These are phyloP conservation scores for Tilletiaria anomala DNA, from an alignment of 1,284 basidiomycete species.

Conservation along the genomic window DNA sequence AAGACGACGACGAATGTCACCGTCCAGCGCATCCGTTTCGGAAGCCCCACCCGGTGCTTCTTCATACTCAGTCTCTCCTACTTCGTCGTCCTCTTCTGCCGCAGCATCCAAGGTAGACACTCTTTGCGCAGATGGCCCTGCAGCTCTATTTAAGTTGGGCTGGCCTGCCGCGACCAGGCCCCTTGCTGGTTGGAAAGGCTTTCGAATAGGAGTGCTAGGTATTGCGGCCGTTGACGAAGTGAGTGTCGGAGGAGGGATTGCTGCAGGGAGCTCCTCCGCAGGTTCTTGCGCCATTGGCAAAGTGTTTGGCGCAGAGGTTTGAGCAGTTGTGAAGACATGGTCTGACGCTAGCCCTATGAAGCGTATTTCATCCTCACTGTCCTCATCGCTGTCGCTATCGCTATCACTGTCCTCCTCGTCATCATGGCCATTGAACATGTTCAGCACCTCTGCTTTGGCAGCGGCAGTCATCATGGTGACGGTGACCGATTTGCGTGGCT, in stretches of 20 bases:
- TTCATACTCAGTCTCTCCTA: not conserved
- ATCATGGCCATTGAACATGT: slow-evolving; percentile 34
- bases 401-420: slow-evolving; percentile 6
- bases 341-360: too few species aligned
- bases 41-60: not conserved
- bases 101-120: too few species aligned
- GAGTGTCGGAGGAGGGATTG: too few species aligned
- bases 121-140: too few species aligned
- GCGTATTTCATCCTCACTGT: slow-evolving; percentile 13
- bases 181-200: too few species aligned
- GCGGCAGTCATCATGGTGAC: slow-evolving; percentile 31
- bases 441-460: slow-evolving; percentile 25
- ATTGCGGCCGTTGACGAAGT: too few species aligned
- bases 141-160: too few species aligned
- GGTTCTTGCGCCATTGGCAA: too few species aligned
- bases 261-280: too few species aligned
- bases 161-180: too few species aligned
- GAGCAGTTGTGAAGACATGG: not conserved
- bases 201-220: too few species aligned
- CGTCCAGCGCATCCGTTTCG: not conserved
- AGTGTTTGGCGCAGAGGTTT: not conserved
- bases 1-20: slow-evolving; percentile 12
- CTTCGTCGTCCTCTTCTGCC: slow-evolving; percentile 18
- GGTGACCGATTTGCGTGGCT: too few species aligned
- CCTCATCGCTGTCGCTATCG: slow-evolving; percentile 10